Base-by-base conservation (phyloP, 2,329 filamentous ascomycete genomes). In the Sclerotinia spermophila region DNA sequence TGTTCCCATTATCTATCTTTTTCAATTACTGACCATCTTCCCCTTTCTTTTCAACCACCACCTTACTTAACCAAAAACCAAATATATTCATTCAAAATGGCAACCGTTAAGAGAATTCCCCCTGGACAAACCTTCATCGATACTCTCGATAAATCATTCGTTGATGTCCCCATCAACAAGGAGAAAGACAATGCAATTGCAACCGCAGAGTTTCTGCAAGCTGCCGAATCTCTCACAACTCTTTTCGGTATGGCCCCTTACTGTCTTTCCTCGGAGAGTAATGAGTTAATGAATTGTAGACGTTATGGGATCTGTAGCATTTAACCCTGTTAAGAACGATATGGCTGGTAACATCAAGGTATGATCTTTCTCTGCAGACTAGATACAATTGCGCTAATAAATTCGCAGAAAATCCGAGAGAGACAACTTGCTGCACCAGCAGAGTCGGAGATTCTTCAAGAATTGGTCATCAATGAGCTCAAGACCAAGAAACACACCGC, bases 291-390 rank as follows among this genome's bases (percentile, higher is more conserved):
- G 13, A 68, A 55, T 72, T 55, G 51, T 65, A 90, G 89, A 91
- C 80, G 82, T 86, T 70, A 84, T 91, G 67, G 89, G 89, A 73
- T 86, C 87, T 59, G 87, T 91, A 45, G 94, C 94, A 74, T 98
- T 99, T 83, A 89, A 86, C 69, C 92, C 93, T 38, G 95, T 98
- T 80, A 97, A 97, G 87, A 91, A 83, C 76, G 96, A 99, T 82
- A 92, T 99, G 84, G 81, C 88, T 64, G 92, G 92, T 80, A 99
- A 99, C 83, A 87, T 98, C 83, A 94, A 94, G 87, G 93, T 96
- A 81, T 15, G 17, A 13, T 55, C 27, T 15, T n/a, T n/a, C 21
- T 44, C 24, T 35, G 66, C 19, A 17, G 42, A 35, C 7, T 56
- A 5, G 59, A 68, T n/a, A 24, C 21, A 72, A 70, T 45, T 51